Base-by-base conservation (phyloP, 441 rosid genomes). In the Pelargonium myrrhifolium region DNA sequence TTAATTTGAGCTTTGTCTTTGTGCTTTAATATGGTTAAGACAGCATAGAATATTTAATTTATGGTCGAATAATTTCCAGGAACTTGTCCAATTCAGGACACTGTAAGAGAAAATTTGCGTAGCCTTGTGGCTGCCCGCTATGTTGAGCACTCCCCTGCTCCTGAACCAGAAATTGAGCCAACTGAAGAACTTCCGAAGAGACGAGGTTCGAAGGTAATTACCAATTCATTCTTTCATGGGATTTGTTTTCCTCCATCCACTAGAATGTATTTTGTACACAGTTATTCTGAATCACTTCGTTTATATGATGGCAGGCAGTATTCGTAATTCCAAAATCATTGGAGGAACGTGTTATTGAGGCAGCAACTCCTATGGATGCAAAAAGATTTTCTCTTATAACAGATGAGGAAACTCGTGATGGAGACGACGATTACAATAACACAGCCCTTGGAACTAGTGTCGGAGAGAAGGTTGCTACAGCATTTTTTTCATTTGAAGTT, bases 141-240 rank as follows among this genome's bases (percentile, higher is more conserved):
- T 72, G 83, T 89, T 75, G 97, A 94, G 72, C 90, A 86, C 40
- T 86, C 96, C 77, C 97, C 97, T 42, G 73, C 83, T 53, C 75
- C 90, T 11, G 97, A 86, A 72, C 92, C 99, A 26, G 71, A 83
- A 74, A 78, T 94, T 77, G 74, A 78, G 56, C 82, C 83, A 62
- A 77, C 74, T 74, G 89, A 83, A 76, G 87, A 79, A 67, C 67
- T 74, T 64, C 74, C 75, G 49, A 87, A 61, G 80, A 93, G 79
- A 76, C 84, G 79, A 72, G 87, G 79, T 74, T 26, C 90, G 59
- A 88, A 89, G 97, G 96, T 93, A 80, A 61, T 75, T 79, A 37
- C 56, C 22, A 14, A 21, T 58, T 9, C 35, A 21, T 21, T 14
- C 35, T 22, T 58, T 10, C 22, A 56, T 0, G 22, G 61, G 28